Conservation (phyloP, 2,329 filamentous ascomycete genomes). For the Aspergillus sp. region DNA sequence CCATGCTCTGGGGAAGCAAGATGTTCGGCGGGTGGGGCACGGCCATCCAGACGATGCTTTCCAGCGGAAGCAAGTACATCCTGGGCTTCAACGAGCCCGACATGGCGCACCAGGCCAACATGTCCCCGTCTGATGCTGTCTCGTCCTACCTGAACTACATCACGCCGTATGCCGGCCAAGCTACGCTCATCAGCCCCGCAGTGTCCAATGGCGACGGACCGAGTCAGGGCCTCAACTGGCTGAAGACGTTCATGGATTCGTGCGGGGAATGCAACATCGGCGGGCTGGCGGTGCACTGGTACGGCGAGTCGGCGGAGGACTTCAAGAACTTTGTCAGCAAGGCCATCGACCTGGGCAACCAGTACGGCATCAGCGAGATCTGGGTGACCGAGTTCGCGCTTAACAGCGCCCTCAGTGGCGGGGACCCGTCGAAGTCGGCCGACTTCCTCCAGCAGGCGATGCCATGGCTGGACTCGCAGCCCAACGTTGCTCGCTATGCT, state of each 20-base stretch:
- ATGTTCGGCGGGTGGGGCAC: conserved; percentile 27
- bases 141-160: conserved; percentile 29
- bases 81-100: conserved; percentile 42
- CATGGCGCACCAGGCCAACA: conserved; percentile 27
- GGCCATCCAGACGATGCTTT: conserved; percentile 25
- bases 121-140: conserved; percentile 30
- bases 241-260: conserved; percentile 28
- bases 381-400: conserved; percentile 41
- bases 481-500: conserved; percentile 32
- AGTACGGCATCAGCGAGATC: conserved; percentile 29
- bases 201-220: conserved; percentile 28
- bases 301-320: conserved; percentile 23
- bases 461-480: conserved; percentile 31
- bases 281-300: conserved; percentile 39
- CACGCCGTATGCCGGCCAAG: conserved; percentile 25
- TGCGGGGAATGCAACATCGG: conserved; percentile 33
- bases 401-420: conserved; percentile 16
- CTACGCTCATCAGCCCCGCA: conserved; percentile 35
- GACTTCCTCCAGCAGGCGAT: conserved; percentile 30
- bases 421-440: conserved; percentile 13
- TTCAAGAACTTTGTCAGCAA: conserved; percentile 31
- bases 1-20: conserved; percentile 37
- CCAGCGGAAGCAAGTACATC: conserved; percentile 27
- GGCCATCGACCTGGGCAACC: conserved; percentile 24
- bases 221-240: conserved; percentile 31